Evolutionary conservation across 2,329 filamentous ascomycete genomes (phyloP).

Genomic region (Penicillium sp.): DNA sequence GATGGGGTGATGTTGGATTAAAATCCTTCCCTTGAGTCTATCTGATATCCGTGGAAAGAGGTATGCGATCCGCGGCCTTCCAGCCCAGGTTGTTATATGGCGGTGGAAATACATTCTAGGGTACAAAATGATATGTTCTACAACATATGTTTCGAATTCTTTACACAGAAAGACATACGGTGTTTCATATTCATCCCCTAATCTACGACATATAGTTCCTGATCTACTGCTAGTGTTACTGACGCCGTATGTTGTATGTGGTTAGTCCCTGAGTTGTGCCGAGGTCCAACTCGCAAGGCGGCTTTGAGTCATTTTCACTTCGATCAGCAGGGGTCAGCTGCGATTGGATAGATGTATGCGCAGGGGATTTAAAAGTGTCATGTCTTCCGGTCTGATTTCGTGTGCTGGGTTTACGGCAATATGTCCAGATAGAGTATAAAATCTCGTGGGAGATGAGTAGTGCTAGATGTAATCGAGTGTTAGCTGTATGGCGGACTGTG

Average conservation of each 20-base stretch:
- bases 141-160: background rate
- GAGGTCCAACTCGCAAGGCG: conserved; percentile 22
- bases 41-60: background rate
- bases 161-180: background rate
- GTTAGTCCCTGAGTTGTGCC: conserved; percentile 17
- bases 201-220: background rate
- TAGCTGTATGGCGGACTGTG: background rate
- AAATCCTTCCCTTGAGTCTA: background rate
- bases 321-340: background rate
- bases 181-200: background rate
- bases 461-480: background rate
- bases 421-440: background rate
- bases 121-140: background rate
- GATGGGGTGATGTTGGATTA: background rate
- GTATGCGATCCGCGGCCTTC: background rate
- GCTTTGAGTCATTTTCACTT: conserved; percentile 20
- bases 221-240: conserved; percentile 3
- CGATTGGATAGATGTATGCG: conserved; percentile 7
- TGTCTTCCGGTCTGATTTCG: conserved; percentile 20
- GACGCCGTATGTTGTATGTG: conserved; percentile 3
- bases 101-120: background rate
- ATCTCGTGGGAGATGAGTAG: background rate
- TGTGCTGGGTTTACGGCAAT: background rate
- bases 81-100: background rate
- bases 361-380: background rate